Percentiles rank a stretch among this genome's conserved stretches.
phyloP scores from a whole-genome alignment of 768 basidiomycete genomes.

The Termitomyces bulborhizus region DNA sequence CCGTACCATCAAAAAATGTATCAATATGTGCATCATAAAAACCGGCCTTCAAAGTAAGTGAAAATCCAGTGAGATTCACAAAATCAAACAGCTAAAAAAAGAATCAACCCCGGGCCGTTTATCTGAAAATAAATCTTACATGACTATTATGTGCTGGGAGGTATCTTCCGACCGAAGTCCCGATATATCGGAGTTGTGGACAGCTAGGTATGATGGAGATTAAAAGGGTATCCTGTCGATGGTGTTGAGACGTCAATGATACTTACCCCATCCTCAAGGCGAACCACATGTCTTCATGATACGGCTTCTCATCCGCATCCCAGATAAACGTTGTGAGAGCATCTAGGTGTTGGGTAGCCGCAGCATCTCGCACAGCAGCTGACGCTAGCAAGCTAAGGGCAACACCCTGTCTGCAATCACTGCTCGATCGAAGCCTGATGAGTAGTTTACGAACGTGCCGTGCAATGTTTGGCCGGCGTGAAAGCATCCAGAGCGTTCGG shows the following conservation, averaged over 20 bases:
- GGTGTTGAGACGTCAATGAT: background rate
- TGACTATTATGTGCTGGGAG: conserved; percentile 55
- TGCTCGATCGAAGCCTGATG: conserved; percentile 33
- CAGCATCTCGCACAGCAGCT: conserved; percentile 44
- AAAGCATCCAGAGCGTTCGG: conserved; percentile 63
- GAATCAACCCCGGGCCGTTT: conserved; percentile 3
- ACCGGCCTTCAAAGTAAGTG: conserved; percentile 49
- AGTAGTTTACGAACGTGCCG: conserved; percentile 61
- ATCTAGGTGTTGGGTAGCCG: conserved; percentile 45
- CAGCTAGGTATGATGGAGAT: conserved; percentile 36
- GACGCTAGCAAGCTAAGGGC: conserved; percentile 37
- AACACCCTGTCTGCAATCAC: conserved; percentile 17
- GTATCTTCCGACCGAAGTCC: conserved; percentile 54
- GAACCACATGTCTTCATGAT: conserved; percentile 74
- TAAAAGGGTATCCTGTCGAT: background rate
- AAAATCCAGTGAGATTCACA: conserved; percentile 54
- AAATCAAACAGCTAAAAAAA: conserved; percentile 60
- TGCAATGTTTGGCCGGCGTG: conserved; percentile 45
- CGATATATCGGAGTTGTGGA: conserved; percentile 55
- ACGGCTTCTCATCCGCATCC: conserved; percentile 65
- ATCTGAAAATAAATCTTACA: conserved; percentile 29
- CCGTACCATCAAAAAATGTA: conserved; percentile 48
- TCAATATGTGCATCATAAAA: conserved; percentile 62
- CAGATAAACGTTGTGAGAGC: conserved; percentile 63
- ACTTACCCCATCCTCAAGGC: conserved; percentile 60